Evolutionary conservation across 257 asterid species (phyloP).

Genomic region (Salvia splendens): DNA sequence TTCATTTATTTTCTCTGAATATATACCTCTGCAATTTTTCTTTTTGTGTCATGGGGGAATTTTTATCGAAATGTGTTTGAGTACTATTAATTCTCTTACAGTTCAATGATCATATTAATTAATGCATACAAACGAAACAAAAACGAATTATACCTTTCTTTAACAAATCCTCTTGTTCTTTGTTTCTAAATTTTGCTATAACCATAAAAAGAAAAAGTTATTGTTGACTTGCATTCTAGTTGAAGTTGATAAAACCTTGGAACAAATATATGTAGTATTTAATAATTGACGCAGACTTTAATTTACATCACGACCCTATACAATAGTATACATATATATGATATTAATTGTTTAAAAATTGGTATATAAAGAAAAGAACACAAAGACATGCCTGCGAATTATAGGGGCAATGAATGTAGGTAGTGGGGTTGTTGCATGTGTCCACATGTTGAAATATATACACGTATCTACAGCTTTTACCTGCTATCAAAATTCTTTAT

Average conservation of each 20-base stretch:
- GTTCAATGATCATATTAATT: background rate
- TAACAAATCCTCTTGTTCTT: too few species aligned
- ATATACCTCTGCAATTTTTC: too few species aligned
- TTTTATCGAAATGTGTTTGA: too few species aligned
- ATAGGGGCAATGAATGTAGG: conserved; percentile 35
- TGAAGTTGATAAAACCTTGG: background rate
- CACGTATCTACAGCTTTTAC: conserved; percentile 36
- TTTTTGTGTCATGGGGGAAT: too few species aligned
- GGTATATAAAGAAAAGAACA: background rate
- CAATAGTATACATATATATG: background rate
- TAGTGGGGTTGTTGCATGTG: conserved; percentile 39
- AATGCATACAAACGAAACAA: too few species aligned
- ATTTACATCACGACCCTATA: background rate
- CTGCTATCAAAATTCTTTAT: conserved; percentile 23
- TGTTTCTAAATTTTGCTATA: background rate
- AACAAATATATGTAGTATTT: background rate
- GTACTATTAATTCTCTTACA: too few species aligned
- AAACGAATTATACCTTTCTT: too few species aligned
- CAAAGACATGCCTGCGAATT: conserved; percentile 14
- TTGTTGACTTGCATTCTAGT: background rate
- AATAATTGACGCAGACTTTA: background rate
- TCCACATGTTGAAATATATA: conserved; percentile 36
- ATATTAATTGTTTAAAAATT: background rate
- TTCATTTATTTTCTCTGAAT: too few species aligned
- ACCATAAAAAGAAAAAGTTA: background rate